Evolutionary conservation across 202 grass and related monocot genomes (phyloP), one percentile per base, ranked within the genome.

Genomic region (Schoenoplectus tabernaemontani): DNA sequence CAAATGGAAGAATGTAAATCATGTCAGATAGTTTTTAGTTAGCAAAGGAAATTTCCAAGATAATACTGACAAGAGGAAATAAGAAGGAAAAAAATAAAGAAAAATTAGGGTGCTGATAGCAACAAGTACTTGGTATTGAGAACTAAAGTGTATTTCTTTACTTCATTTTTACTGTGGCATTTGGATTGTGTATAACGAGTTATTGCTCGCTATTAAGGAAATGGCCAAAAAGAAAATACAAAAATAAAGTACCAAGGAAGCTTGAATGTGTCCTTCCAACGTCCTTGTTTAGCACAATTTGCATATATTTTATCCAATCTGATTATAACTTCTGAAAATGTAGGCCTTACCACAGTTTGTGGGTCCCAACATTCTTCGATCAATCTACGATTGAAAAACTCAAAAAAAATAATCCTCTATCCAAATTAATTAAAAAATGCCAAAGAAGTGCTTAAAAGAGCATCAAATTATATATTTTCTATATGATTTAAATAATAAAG

Each of bases 321-420:
- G 78, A 91, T 57, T 88, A 99, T 96, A 43, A 99, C 88, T 78
- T 99, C 96, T n/a, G 90, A 95, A 83, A 99, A 99, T 7, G 86
- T 91, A 33, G 96, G 96, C 33, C 96, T 81, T 37, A 80, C 65
- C 19, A 85, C 76, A 28, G 90, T 24, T 22, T 88, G 85, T n/a
- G 85, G 64, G 3, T 88, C 64, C 96, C 96, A 99, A 72, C 96
- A 99, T 82, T 99, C 92, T 86, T 99, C 96, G 50, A 96, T 86
- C 80, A 99, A 83, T 72, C 96, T 99, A 48, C 53, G 86, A 54
- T 54, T 54, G 8, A 34, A 13, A 85, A 10, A 34, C 17, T 9
- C 17, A n/a, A 4, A 44, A 56, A 54, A 46, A 59, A 77, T 75
- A 36, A 59, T 17, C 71, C 16, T 76, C 22, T n/a, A 59, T 77